Base-by-base conservation (phyloP, 2,329 filamentous ascomycete genomes). In the Botrytis elliptica region DNA sequence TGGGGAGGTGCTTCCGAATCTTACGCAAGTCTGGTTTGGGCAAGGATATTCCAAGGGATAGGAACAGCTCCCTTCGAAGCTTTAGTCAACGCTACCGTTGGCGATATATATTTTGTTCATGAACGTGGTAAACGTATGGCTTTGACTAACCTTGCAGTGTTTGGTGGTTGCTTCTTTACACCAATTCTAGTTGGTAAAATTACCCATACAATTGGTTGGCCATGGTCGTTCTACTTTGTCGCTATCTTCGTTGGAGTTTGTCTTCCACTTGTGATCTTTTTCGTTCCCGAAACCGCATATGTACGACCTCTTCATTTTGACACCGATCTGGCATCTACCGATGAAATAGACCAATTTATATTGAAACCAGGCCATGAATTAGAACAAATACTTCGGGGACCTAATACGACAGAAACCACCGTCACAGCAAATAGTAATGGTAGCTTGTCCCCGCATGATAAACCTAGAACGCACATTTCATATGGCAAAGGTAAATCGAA, bases 181-280 rank as follows among this genome's bases (percentile, higher is more conserved):
- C 95, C 95, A 0, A 93, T 98, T n/a, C 84, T 97, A 38, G 94
- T 95, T 1, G 95, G 95, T 52, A 94, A 94, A 83, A 95, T 97
- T 78, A 94, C 94, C 4, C 84, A 88, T 66, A 85, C 86, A 0
- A 86, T 97, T 68, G 90, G 90, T n/a, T 97, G 94, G 91, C 84
- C 88, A 81, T 97, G 94, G 94, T 92, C 91, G 0, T 98, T 98
- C 80, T 94, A 95, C 82, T 88, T 98, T 60, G 89, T 97, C 22
- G 89, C 94, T 74, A 97, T 98, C 77, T 97, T 97, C 83, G 88
- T 90, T 63, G 93, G 86, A 7, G 86, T 85, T 9, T 88, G 91
- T 72, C 83, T 98, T 7, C 90, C 93, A 0, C 83, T 92, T 18
- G 84, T 97, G 33, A 84, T 96, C 75, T 88, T 97, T 76, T 89